Base-by-base conservation (phyloP, 129 eudicot species). In the Chrysanthemum seticuspe region DNA sequence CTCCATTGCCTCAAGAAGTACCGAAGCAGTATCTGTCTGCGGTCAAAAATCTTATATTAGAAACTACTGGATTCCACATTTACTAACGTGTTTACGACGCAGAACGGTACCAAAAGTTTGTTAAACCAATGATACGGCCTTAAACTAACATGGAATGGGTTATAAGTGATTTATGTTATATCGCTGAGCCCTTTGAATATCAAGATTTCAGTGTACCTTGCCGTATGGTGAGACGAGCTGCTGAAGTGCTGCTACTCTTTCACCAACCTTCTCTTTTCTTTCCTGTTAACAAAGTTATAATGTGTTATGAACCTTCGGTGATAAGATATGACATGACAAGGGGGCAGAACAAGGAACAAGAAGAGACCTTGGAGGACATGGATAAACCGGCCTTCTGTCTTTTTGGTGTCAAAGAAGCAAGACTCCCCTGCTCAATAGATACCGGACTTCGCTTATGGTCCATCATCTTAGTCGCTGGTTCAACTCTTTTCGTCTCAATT, bases 1-100 rank as follows among this genome's bases (percentile, higher is more conserved):
- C 5, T 84, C 97, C 88, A 88, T 86, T 74, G 96, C 96, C 69
- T 88, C 92, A 8, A 79, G 83, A 56, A 91, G 97, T 68, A 91
- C 97, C 18, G 97, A 91, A 61, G 97, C 97, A 14, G 97, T 91
- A 84, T 91, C 97, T 1, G 92, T 88, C 97, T 91, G 90, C 76
- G 84, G 44, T 50, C 23, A 56, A 73, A 70, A 23, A 51, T 2
- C 15, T 52, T 52, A 52, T 1, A 12, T 52, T 51, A 52, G n/a
- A 52, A 8, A 11, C 5, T 52, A 11, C 2, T 13, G 7, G 44
- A n/a, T n/a, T 11, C 6, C 15, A 13, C 0, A 10, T 51, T 13
- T 52, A 12, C 14, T 52, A 29, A 52, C 5, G 13, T 51, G 56
- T 14, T 51, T 11, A 13, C 13, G 4, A 55, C 18, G 62, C 12